Base-by-base conservation (phyloP, 441 rosid species). In the Rhodomyrtus psidioides region DNA sequence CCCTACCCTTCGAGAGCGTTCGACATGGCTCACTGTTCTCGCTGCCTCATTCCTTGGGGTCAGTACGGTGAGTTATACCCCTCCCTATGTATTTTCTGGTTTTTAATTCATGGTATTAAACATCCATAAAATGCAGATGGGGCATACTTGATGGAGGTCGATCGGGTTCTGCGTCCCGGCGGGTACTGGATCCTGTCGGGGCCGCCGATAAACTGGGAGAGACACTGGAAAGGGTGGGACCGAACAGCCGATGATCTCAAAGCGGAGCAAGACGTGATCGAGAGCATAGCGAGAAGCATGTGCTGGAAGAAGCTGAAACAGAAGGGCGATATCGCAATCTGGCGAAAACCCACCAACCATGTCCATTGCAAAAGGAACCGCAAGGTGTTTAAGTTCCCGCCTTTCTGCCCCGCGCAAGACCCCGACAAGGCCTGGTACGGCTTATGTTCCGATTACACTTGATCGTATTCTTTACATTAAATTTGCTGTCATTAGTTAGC, bases 151-250 rank as follows among this genome's bases (percentile, higher is more conserved):
- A 86, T 86, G 86, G 88, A 86, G 88, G 83, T 86, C 9, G 88
- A 86, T 55, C 83, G 88, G 79, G 86, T 86, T 28, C 59, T 86
- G 83, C 86, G 86, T 51, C 88, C 88, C 19, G 88, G 88, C 6
- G 88, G 86, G 51, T 86, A 86, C 83, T 86, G 88, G 88, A 86
- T 86, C 58, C 85, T 86, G 51, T 86, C 88, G 2, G 88, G 88
- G 74, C 88, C 88, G 10, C 88, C 88, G 13, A 86, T 86, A 28
- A 86, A 86, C 58, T 86, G 88, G 88, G 83, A 86, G 83, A 55
- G 27, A 19, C 88, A 86, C 83, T 86, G 88, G 88, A 86, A 75
- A 86, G 88, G 88, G 57, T 86, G 88, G 88, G 79, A 86, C 39
- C 74, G 88, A 27, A 86, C 85, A 2, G 6, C 12, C 2, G 88